Percentiles rank a stretch among this genome's conserved stretches.
phyloP scores from a whole-genome alignment of 2,329 filamentous ascomycete genomes.

The Calonectria pseudoreteaudii region DNA sequence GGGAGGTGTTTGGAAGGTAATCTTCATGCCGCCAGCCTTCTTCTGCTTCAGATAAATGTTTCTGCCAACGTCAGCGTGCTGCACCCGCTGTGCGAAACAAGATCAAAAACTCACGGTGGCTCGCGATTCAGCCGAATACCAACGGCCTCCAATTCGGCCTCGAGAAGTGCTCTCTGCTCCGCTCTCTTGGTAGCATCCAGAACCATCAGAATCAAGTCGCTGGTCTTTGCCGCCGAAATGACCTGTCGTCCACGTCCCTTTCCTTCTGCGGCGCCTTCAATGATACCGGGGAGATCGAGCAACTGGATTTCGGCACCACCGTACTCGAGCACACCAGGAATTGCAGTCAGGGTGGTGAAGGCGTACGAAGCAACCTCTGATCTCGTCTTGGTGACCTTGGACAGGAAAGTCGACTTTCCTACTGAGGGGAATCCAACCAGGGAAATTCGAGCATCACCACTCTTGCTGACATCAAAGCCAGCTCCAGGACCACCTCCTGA shows the following conservation, averaged over 20 bases:
- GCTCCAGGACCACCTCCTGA: slow-evolving; percentile 81
- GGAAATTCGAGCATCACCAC: slow-evolving; percentile 94
- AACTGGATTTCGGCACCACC: slow-evolving; percentile 98
- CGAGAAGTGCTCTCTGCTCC: slow-evolving; percentile 89
- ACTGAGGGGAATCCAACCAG: slow-evolving; percentile 99
- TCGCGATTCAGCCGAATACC: slow-evolving; percentile 93
- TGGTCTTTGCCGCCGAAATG: slow-evolving; percentile 98
- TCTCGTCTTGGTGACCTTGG: slow-evolving; percentile 97
- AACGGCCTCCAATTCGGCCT: slow-evolving; percentile 93
- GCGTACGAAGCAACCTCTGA: slow-evolving; percentile 96
- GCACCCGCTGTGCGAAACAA: neutral
- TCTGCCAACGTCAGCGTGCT: slow-evolving; percentile 56
- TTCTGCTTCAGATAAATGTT: slow-evolving; percentile 98
- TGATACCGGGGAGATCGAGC: slow-evolving; percentile 96
- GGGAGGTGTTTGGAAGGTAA: slow-evolving; percentile 90
- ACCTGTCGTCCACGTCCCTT: slow-evolving; percentile 97
- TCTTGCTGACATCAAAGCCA: slow-evolving; percentile 96
- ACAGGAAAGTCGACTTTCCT: slow-evolving; percentile 98
- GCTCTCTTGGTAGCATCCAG: slow-evolving; percentile 96
- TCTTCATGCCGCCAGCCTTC: slow-evolving; percentile 98
- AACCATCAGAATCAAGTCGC: slow-evolving; percentile 96
- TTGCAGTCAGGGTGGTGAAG: slow-evolving; percentile 97
- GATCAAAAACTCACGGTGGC: slow-evolving; percentile 74
- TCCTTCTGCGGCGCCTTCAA: slow-evolving; percentile 94
- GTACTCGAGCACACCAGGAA: slow-evolving; percentile 97